Conservation (phyloP, 225 moss, liverwort and hornwort species). For the Asterella californica region DNA sequence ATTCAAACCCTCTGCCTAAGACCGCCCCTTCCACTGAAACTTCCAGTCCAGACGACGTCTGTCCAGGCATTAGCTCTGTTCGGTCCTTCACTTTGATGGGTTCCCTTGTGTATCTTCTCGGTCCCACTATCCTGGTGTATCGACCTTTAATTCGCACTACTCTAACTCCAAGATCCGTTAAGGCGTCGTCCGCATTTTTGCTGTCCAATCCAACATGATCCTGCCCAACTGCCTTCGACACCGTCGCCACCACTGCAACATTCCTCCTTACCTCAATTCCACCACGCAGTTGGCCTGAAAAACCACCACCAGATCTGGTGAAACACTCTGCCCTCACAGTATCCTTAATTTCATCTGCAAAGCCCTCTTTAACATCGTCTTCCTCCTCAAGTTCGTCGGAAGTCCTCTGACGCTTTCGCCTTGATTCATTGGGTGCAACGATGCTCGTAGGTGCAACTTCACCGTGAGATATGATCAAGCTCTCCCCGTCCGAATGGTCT, state of each 20-base stretch:
- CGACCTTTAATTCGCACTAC: conserved; percentile 17
- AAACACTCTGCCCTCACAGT: conserved; percentile 9
- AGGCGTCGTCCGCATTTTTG: not conserved
- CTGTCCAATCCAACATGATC: not conserved
- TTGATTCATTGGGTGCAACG: conserved; percentile 21
- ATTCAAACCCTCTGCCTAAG: not conserved
- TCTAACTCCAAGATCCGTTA: not conserved
- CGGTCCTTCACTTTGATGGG: not conserved
- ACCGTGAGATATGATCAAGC: not conserved
- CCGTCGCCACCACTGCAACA: not conserved
- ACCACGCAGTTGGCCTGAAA: not conserved
- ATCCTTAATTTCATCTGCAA: not conserved
- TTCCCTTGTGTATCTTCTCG: conserved; percentile 9
- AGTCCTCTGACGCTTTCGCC: conserved; percentile 26
- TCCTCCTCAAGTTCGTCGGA: conserved; percentile 26
- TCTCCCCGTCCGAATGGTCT: conserved; percentile 10
- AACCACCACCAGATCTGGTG: not conserved
- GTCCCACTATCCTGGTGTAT: conserved; percentile 15
- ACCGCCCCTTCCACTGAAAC: not conserved
- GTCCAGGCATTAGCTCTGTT: conserved; percentile 1
- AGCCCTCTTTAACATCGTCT: conserved; percentile 12
- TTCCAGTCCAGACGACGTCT: not conserved
- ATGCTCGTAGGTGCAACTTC: conserved; percentile 6
- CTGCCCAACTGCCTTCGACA: not conserved
- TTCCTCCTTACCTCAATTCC: not conserved